Evolutionary conservation across 2,329 filamentous ascomycete genomes (phyloP).

Genomic region (Ophiosphaerella korrae): DNA sequence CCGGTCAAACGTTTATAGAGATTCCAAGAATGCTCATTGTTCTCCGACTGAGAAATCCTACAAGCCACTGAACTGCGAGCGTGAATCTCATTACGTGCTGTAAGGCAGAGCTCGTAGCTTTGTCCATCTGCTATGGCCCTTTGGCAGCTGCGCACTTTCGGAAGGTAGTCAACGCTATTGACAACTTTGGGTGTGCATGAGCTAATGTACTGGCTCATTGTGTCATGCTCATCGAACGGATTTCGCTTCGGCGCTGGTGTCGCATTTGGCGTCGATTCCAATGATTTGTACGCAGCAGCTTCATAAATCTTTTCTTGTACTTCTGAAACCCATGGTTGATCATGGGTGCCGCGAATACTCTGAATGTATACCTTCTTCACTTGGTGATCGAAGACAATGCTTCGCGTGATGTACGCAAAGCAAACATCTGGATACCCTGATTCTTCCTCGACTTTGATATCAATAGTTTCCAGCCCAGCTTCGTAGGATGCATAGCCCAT

Average conservation of each 20-base stretch:
- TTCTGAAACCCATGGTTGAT: constrained; percentile 55
- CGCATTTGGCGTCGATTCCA: constrained; percentile 35
- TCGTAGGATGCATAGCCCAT: constrained; percentile 88
- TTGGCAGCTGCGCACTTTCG: constrained; percentile 72
- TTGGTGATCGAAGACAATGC: constrained; percentile 76
- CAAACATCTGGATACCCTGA: constrained; percentile 67
- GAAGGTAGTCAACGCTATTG: constrained; percentile 59
- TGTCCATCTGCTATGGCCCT: constrained; percentile 74
- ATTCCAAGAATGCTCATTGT: constrained; percentile 60
- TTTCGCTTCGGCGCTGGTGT: constrained; percentile 29
- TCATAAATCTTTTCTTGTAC: constrained; percentile 36
- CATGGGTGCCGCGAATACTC: constrained; percentile 57
- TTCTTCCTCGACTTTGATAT: constrained; percentile 52
- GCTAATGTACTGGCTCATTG: constrained; percentile 34
- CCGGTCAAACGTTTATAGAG: constrained; percentile 73
- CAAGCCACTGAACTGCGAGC: constrained; percentile 29
- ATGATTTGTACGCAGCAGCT: constrained; percentile 33
- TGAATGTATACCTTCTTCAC: constrained; percentile 69
- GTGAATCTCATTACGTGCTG: constrained; percentile 71
- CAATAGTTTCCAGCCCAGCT: constrained; percentile 69
- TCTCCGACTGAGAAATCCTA: constrained; percentile 36
- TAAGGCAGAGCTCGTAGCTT: constrained; percentile 86
- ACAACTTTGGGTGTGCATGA: constrained; percentile 23
- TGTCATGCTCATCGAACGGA: constrained; percentile 37
- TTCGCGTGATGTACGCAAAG: constrained; percentile 76